Conservation (phyloP, 2,329 filamentous ascomycete genomes). For the Bipolaris sorokiniana region DNA sequence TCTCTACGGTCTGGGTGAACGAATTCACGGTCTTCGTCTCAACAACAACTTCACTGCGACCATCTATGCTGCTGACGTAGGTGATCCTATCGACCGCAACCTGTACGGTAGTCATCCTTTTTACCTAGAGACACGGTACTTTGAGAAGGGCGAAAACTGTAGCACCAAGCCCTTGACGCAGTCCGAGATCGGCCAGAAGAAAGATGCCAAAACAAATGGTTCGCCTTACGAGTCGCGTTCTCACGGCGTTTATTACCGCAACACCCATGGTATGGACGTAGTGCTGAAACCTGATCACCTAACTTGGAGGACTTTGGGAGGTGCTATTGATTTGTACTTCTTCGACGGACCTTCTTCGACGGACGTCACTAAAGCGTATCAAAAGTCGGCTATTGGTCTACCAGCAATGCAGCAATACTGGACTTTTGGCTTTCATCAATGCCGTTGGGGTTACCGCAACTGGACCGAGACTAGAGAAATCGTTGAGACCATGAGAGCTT, state of each 20-base stretch:
- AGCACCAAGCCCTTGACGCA: slow-evolving; percentile 60
- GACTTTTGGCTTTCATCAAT: slow-evolving; percentile 82
- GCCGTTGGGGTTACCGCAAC: slow-evolving; percentile 80
- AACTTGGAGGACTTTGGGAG: slow-evolving; percentile 77
- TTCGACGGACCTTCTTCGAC: slow-evolving; percentile 73
- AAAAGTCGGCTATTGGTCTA: slow-evolving; percentile 68
- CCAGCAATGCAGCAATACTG: slow-evolving; percentile 81
- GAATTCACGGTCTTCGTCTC: slow-evolving; percentile 73
- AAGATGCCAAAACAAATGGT: slow-evolving; percentile 29
- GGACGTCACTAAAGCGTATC: slow-evolving; percentile 74
- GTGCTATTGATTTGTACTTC: slow-evolving; percentile 80
- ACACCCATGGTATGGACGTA: slow-evolving; percentile 77
- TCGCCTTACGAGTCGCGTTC: slow-evolving; percentile 69
- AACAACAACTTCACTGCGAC: slow-evolving; percentile 74
- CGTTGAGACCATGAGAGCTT: slow-evolving; percentile 59
- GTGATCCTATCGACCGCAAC: slow-evolving; percentile 68
- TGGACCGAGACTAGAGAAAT: slow-evolving; percentile 70
- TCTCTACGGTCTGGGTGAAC: slow-evolving; percentile 75
- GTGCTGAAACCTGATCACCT: slow-evolving; percentile 68
- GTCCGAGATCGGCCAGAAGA: slow-evolving; percentile 54
- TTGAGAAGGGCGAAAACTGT: slow-evolving; percentile 59
- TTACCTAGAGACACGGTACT: slow-evolving; percentile 81
- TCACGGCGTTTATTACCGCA: slow-evolving; percentile 79
- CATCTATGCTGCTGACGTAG: slow-evolving; percentile 71
- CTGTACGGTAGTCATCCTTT: slow-evolving; percentile 79